phyloP scores from a whole-genome alignment of 1,284 basidiomycete species.

The Polyporus tsugae region DNA sequence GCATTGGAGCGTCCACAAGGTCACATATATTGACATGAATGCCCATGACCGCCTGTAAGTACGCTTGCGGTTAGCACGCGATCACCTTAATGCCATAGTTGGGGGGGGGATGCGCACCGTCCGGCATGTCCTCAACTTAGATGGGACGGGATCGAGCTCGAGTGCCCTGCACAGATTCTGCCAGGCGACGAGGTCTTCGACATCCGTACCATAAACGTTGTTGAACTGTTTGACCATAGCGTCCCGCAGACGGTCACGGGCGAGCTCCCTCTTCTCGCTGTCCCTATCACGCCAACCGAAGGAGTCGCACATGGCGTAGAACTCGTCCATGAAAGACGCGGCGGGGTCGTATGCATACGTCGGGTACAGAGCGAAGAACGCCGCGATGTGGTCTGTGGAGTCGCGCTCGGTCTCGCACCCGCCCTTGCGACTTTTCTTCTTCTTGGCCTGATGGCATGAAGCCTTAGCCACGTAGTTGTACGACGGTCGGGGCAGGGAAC shows the following conservation, averaged over 20 bases:
- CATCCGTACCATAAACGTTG: constrained; percentile 43
- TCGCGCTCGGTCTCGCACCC: background rate
- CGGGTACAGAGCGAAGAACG: constrained; percentile 30
- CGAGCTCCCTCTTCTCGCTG: background rate
- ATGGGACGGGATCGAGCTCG: constrained; percentile 28
- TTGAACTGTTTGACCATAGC: constrained; percentile 47
- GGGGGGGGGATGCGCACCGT: constrained; percentile 20
- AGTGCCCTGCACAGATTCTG: constrained; percentile 40
- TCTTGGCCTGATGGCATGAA: background rate
- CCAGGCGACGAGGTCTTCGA: constrained; percentile 43
- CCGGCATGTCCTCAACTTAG: constrained; percentile 21
- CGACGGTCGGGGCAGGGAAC: background rate
- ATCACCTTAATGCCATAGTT: background rate
- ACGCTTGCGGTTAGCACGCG: background rate
- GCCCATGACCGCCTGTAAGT: background rate
- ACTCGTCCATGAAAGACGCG: constrained; percentile 21
- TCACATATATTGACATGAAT: constrained; percentile 49
- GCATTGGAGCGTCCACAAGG: constrained; percentile 38
- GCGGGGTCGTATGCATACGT: constrained; percentile 18
- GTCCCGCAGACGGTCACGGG: constrained; percentile 30
- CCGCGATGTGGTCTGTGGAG: constrained; percentile 5
- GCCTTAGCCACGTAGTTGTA: background rate
- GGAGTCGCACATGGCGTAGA: constrained; percentile 17
- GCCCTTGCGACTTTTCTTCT: background rate
- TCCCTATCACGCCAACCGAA: constrained; percentile 5